These are phyloP conservation scores for Pseudocercospora cruenta DNA, from an alignment of 2,329 filamentous ascomycete species.

Conservation along the genomic window DNA sequence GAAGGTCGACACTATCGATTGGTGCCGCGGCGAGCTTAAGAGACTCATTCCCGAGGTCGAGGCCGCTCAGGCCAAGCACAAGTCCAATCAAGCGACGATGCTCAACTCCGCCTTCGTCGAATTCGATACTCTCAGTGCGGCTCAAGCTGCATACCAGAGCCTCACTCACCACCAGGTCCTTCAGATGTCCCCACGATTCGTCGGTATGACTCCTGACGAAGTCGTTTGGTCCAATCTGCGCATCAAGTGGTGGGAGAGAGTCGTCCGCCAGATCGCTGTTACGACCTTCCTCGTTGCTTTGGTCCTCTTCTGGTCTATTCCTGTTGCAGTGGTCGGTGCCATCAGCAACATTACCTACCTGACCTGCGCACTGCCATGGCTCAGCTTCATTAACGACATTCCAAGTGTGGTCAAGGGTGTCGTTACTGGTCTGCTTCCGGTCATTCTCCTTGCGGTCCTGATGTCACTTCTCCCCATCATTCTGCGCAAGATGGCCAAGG, in stretches of 20 bases:
- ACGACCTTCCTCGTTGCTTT: constrained; percentile 73
- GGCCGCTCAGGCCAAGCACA: constrained; percentile 68
- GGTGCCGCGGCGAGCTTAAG: constrained; percentile 77
- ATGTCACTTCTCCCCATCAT: constrained; percentile 86
- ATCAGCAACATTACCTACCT: constrained; percentile 80
- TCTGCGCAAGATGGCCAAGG: constrained; percentile 77
- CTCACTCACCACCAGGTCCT: constrained; percentile 84
- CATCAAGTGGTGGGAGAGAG: constrained; percentile 83
- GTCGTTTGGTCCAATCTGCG: constrained; percentile 85
- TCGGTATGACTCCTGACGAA: constrained; percentile 79
- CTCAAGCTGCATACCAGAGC: constrained; percentile 84
- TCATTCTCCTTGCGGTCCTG: constrained; percentile 75
- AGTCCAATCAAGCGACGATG: constrained; percentile 63
- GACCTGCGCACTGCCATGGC: constrained; percentile 55
- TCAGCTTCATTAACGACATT: constrained; percentile 73
- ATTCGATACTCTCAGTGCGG: constrained; percentile 79
- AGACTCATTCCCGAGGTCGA: constrained; percentile 74
- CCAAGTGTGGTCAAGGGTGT: constrained; percentile 76
- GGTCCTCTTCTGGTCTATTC: constrained; percentile 84
- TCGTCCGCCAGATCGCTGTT: constrained; percentile 71
- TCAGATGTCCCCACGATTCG: constrained; percentile 83
- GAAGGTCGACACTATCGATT: constrained; percentile 94
- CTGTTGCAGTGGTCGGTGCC: constrained; percentile 76
- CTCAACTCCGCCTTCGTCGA: constrained; percentile 87
- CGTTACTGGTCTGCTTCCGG: constrained; percentile 81